These are phyloP conservation scores for Rhododendron molle DNA, from an alignment of 148 eudicot genomes.

Conservation along the genomic window DNA sequence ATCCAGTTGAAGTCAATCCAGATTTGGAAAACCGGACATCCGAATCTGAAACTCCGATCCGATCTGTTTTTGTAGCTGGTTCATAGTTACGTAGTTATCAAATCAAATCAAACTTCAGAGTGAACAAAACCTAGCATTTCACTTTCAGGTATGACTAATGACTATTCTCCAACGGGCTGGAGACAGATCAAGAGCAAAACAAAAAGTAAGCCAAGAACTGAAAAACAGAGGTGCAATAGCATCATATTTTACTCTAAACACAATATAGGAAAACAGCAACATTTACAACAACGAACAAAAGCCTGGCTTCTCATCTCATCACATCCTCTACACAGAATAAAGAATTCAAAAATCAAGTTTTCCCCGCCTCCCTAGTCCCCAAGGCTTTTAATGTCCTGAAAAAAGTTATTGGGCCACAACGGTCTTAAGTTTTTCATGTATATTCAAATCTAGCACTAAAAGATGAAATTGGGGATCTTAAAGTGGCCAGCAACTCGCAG, in stretches of 20 bases:
- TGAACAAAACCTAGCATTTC: not conserved
- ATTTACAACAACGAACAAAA: not conserved
- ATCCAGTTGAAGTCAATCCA: not conserved
- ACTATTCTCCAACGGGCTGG: not conserved
- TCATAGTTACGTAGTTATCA: not conserved
- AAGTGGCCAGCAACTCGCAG: not conserved
- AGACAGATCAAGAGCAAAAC: not conserved
- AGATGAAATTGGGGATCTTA: not conserved
- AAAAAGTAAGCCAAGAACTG: not conserved
- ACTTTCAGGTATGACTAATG: not conserved
- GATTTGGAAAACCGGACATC: not conserved
- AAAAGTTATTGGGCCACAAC: not conserved
- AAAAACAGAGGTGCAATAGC: not conserved
- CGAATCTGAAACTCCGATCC: not conserved
- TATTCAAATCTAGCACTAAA: not conserved
- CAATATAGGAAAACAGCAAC: not conserved
- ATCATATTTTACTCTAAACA: not conserved
- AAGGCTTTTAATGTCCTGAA: not conserved
- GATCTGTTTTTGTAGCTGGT: not conserved
- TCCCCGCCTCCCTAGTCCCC: not conserved
- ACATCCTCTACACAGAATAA: not conserved
- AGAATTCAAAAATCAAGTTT: not conserved
- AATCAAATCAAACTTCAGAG: not conserved
- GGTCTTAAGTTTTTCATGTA: not conserved
- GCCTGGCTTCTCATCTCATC: not conserved